These are phyloP conservation scores for Trypanosomatidae sp. DNA, from an alignment of 208 protist species.

Conservation along the genomic window DNA sequence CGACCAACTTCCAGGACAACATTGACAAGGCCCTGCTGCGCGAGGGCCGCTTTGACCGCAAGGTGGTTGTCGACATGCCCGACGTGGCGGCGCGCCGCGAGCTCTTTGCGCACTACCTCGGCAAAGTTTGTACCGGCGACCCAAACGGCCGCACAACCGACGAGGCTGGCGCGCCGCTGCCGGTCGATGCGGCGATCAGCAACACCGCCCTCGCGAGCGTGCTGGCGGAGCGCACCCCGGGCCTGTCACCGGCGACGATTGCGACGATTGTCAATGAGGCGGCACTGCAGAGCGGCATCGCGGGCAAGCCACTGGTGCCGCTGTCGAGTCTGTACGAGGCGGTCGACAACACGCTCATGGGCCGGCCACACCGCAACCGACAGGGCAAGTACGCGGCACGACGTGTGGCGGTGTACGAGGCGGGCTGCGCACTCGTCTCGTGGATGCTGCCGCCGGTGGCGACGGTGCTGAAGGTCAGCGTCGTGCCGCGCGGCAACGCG, in stretches of 20 bases:
- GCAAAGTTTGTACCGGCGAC: slow-evolving; percentile 63
- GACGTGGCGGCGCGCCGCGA: slow-evolving; percentile 63
- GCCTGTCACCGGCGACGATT: slow-evolving; percentile 91
- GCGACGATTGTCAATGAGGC: slow-evolving; percentile 96
- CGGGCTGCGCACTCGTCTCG: slow-evolving; percentile 51
- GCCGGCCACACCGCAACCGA: slow-evolving; percentile 68
- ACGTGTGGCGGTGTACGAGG: slow-evolving; percentile 66
- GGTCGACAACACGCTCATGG: slow-evolving; percentile 75
- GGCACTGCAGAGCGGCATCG: slow-evolving; percentile 78
- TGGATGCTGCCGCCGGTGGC: slow-evolving; percentile 70
- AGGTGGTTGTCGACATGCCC: slow-evolving; percentile 79
- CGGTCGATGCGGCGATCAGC: slow-evolving; percentile 28
- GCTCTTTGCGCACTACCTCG: slow-evolving; percentile 80
- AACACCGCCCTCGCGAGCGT: slow-evolving; percentile 28
- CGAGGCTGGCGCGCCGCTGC: slow-evolving; percentile 38
- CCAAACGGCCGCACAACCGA: slow-evolving; percentile 43
- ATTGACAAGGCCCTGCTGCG: slow-evolving; percentile 89
- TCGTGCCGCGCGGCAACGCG: slow-evolving; percentile 72
- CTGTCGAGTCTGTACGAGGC: slow-evolving; percentile 56
- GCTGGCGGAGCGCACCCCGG: slow-evolving; percentile 79
- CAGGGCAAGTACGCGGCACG: slow-evolving; percentile 39
- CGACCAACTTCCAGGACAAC: slow-evolving; percentile 95
- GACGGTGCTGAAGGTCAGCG: slow-evolving; percentile 69
- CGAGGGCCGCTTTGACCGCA: slow-evolving; percentile 84
- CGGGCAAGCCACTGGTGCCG: slow-evolving; percentile 58